A percentile compares a stretch with the other conserved stretches of the same genome.
phyloP scores from a whole-genome alignment of 371 early-diverging fungal genomes.

The Blastocladiella emersonii region DNA sequence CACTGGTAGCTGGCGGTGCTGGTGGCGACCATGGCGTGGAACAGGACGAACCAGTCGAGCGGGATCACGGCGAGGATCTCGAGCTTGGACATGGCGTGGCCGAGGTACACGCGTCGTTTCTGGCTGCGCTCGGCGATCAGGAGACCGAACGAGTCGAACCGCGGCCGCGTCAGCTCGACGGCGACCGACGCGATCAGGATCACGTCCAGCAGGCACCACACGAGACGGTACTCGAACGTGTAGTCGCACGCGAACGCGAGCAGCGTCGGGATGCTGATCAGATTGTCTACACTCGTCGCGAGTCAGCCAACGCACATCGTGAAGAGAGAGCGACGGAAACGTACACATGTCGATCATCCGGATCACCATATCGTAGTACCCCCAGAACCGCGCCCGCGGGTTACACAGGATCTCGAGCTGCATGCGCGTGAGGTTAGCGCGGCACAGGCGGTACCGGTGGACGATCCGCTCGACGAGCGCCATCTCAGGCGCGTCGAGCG shows the following conservation, averaged over 20 bases:
- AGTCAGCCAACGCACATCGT: background rate
- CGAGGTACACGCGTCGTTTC: background rate
- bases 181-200: background rate
- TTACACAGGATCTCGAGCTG: too few species aligned
- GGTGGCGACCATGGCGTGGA: background rate
- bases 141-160: background rate
- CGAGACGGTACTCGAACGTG: background rate
- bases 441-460: too few species aligned
- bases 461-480: too few species aligned
- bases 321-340: background rate
- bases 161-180: background rate
- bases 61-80: background rate
- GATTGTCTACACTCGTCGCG: background rate
- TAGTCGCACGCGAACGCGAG: background rate
- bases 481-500: too few species aligned
- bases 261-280: background rate
- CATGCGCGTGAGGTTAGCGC: too few species aligned
- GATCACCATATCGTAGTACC: background rate
- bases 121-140: background rate
- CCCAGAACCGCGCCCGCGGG: background rate
- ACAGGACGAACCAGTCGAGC: background rate
- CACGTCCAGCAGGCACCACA: background rate
- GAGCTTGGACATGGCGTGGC: background rate
- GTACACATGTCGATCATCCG: background rate
- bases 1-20: background rate